These are phyloP conservation scores for Nigrospora osmanthi DNA, from an alignment of 2,329 filamentous ascomycete genomes.

Conservation along the genomic window DNA sequence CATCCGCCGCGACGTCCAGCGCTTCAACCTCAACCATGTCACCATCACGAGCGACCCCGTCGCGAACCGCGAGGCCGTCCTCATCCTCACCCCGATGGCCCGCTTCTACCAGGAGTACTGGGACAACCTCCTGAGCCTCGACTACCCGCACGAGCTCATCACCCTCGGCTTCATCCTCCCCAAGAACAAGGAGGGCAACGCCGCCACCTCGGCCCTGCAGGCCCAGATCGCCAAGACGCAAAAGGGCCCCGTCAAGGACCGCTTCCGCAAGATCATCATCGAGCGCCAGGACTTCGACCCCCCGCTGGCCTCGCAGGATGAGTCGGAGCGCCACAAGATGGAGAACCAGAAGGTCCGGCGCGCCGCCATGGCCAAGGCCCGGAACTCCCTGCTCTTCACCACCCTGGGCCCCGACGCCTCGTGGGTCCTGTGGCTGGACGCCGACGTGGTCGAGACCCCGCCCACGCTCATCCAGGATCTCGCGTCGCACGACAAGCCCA, in stretches of 20 bases:
- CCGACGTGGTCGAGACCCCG: conserved; percentile 86
- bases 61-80: conserved; percentile 73
- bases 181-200: conserved; percentile 86
- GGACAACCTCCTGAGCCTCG: conserved; percentile 79
- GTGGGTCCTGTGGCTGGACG: conserved; percentile 95
- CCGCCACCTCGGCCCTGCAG: conserved; percentile 75
- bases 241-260: conserved; percentile 68
- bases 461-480: conserved; percentile 83
- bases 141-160: conserved; percentile 90
- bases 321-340: conserved; percentile 86
- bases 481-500: conserved; percentile 76
- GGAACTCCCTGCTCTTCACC: conserved; percentile 92
- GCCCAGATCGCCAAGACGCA: conserved; percentile 81
- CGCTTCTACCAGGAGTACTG: conserved; percentile 93
- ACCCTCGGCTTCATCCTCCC: conserved; percentile 94
- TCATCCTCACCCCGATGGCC: conserved; percentile 88
- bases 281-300: conserved; percentile 91
- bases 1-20: conserved; percentile 74
- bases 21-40: conserved; percentile 92
- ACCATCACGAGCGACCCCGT: conserved; percentile 73
- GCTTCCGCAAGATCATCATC: conserved; percentile 91
- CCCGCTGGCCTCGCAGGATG: conserved; percentile 70
- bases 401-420: conserved; percentile 84
- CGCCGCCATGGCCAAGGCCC: conserved; percentile 84
- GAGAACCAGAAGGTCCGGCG: conserved; percentile 80